These are phyloP conservation scores for Pseudocercospora vitis DNA, from an alignment of 2,329 filamentous ascomycete species.

Conservation along the genomic window DNA sequence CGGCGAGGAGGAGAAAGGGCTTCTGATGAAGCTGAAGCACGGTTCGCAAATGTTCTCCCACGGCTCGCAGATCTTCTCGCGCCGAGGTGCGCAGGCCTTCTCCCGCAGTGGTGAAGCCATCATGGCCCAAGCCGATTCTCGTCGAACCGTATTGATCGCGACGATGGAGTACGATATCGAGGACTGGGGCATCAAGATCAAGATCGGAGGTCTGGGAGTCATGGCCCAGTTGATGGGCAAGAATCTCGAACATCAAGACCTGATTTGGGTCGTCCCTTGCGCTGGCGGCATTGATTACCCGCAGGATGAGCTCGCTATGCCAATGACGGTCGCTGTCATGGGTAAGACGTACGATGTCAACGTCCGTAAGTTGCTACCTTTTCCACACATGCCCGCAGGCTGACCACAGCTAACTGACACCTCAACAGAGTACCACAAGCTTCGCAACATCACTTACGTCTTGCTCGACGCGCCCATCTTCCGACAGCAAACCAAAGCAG, in stretches of 20 bases:
- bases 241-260: slow-evolving; percentile 62
- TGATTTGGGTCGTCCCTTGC: slow-evolving; percentile 57
- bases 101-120: slow-evolving; percentile 11
- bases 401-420: background rate
- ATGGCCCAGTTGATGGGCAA: slow-evolving; percentile 71
- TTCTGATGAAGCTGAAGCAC: slow-evolving; percentile 10
- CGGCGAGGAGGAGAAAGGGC: slow-evolving; percentile 3
- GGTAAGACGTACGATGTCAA: slow-evolving; percentile 61
- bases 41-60: slow-evolving; percentile 6
- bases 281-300: slow-evolving; percentile 67
- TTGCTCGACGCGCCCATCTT: slow-evolving; percentile 67
- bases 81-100: background rate
- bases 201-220: slow-evolving; percentile 68
- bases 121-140: slow-evolving; percentile 9
- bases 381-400: background rate
- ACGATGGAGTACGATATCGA: slow-evolving; percentile 72
- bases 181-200: slow-evolving; percentile 68
- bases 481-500: slow-evolving; percentile 60
- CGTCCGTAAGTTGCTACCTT: slow-evolving; percentile 43
- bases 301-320: slow-evolving; percentile 57
- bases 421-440: slow-evolving; percentile 55
- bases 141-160: slow-evolving; percentile 60
- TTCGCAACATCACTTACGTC: slow-evolving; percentile 68
- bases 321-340: slow-evolving; percentile 63
- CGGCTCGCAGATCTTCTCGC: slow-evolving; percentile 11